Evolutionary conservation across 441 rosid species (phyloP), one percentile per base, ranked within the genome.

Genomic region (Erodium texanum): DNA sequence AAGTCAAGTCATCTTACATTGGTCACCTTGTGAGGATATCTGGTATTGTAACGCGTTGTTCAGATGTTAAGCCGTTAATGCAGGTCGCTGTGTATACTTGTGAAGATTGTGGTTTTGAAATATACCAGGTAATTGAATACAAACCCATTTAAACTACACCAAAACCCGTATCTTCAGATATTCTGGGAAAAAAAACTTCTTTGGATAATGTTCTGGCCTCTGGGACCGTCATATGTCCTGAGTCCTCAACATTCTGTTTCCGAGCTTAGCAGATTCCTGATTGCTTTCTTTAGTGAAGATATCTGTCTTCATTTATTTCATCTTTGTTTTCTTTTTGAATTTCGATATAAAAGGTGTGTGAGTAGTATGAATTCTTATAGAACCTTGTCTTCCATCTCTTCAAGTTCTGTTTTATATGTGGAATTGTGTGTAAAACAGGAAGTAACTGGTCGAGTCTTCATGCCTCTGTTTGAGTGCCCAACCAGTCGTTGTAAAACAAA

Each of bases 21-120:
- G 98, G 98, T 29, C 97, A 92, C 72, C 95, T 95, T 76, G 97
- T 95, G 1, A 87, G 83, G 74, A 86, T 83, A 77, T 85, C 98
- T 24, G 99, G 99, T 66, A 92, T 95, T 82, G 87, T 95, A 68
- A 95, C 97, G 7, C 92, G 98, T 5, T 95, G 99, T 77, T 95
- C 99, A 16, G 99, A 95, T 81, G 99, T 95, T 68, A 95, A 92
- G 85, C 98, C 99, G 64, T 77, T 95, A 73, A 92, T 95, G 98
- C 95, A 92, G 63, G 97, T 92, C 9, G 97, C 99, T 71, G 97
- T 95, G 1, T 95, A 92, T 80, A 92, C 99, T 10, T 95, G 99
- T 69, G 99, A 95, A 81, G 96, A 89, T n/a, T 95, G 98, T 66
- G 96, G 98, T 45, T 89, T 84, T 78, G 99, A 95, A 78, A 95